Evolutionary conservation across 768 basidiomycete genomes (phyloP), one percentile per base, ranked within the genome.

Genomic region (Kwoniella bestiolae): DNA sequence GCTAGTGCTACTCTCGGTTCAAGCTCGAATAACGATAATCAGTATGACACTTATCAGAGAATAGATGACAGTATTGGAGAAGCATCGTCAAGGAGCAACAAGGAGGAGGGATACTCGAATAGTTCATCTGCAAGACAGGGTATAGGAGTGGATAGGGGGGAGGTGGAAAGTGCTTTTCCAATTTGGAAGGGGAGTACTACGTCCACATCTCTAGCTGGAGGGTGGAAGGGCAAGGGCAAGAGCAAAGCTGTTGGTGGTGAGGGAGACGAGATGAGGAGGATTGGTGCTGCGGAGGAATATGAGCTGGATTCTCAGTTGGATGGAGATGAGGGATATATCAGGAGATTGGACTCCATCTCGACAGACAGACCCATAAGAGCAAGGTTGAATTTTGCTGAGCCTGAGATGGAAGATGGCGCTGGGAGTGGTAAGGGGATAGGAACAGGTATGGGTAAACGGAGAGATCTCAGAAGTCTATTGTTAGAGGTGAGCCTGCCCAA

Each of bases 401-500:
- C 62, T 21, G 68, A 69, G 16, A 25, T 49, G 2, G 64, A 31
- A n/a, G 65, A 66, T 41, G 67, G 35, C 9, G 32, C 9, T 28
- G 28, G 26, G 50, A 32, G 41, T 28, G 32, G 12, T 14, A 23
- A 53, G 11, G 46, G 38, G 38, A 41, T 14, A 51, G 32, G 46
- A 26, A 18, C 18, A 18, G 28, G 6, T 21, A 28, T 25, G 21
- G 44, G 57, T 18, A 60, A 63, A 29, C 67, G 56, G 62, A 55
- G 35, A 16, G 78, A 77, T 61, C 63, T 79, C 7, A 59, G 70
- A 14, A 72, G 71, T 56, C 63, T 80, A 46, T 51, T 81, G 3
- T 31, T 69, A 12, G 79, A 80, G 73, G 81, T 81, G 60, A 65
- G 79, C 1, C 14, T 3, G 3, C 35, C 35, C 9, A 38, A 11